These are phyloP conservation scores for Ceratobasidium sp. DNA, from an alignment of 1,284 basidiomycete genomes.

Conservation along the genomic window DNA sequence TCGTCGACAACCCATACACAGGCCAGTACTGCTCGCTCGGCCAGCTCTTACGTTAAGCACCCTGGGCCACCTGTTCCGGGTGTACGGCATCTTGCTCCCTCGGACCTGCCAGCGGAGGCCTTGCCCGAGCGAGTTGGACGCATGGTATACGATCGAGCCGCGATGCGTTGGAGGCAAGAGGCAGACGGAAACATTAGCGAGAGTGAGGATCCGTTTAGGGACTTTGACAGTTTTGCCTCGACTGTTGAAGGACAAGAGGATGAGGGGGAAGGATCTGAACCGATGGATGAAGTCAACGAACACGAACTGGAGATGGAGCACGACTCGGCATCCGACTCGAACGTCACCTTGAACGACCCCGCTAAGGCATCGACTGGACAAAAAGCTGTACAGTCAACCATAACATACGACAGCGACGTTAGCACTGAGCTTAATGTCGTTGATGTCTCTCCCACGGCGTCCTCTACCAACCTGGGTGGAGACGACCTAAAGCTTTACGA, in stretches of 20 bases:
- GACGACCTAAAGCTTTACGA: neutral
- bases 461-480: neutral
- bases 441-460: neutral
- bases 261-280: constrained; percentile 54
- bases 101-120: constrained; percentile 65
- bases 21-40: constrained; percentile 46
- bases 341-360: constrained; percentile 39
- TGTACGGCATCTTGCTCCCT: constrained; percentile 66
- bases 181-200: constrained; percentile 52
- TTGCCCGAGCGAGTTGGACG: constrained; percentile 78
- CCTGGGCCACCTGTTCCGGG: constrained; percentile 60
- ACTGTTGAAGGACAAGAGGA: constrained; percentile 46
- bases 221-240: constrained; percentile 72
- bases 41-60: constrained; percentile 82
- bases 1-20: constrained; percentile 47
- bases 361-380: neutral
- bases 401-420: constrained; percentile 14
- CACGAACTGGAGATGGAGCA: constrained; percentile 43
- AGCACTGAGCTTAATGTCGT: constrained; percentile 12
- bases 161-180: constrained; percentile 83
- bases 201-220: constrained; percentile 83
- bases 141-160: constrained; percentile 81
- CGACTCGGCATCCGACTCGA: constrained; percentile 43
- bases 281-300: constrained; percentile 60
- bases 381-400: neutral